Percentiles rank a stretch among this genome's conserved stretches.
These are phyloP conservation scores for Xerocomellus amylosporus DNA, from an alignment of 768 basidiomycete species.

Conservation along the genomic window DNA sequence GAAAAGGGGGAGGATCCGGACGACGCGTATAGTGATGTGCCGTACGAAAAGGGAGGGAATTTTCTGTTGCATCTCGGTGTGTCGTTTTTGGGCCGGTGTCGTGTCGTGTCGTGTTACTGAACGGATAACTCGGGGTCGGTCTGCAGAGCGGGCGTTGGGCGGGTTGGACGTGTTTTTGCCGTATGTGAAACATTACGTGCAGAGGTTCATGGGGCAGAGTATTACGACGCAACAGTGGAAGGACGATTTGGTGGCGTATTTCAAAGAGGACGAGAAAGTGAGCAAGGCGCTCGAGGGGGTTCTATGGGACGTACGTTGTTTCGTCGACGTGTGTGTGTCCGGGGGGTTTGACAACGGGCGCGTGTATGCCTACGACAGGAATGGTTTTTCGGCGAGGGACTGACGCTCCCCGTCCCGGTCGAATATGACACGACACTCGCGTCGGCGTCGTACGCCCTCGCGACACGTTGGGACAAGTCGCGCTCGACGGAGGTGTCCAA, in stretches of 20 bases:
- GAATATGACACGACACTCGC: slow-evolving; percentile 75
- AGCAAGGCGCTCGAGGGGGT: slow-evolving; percentile 64
- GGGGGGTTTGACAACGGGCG: not conserved
- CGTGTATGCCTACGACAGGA: slow-evolving; percentile 38
- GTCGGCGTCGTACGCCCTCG: slow-evolving; percentile 65
- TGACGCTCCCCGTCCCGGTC: slow-evolving; percentile 67
- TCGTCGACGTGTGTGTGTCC: not conserved
- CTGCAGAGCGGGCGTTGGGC: slow-evolving; percentile 13
- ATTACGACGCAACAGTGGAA: slow-evolving; percentile 87
- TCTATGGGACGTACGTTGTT: slow-evolving; percentile 69
- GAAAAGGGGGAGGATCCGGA: slow-evolving; percentile 74
- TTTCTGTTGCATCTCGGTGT: slow-evolving; percentile 79
- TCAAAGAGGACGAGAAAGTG: slow-evolving; percentile 49
- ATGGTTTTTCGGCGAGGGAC: slow-evolving; percentile 82
- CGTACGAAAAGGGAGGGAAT: slow-evolving; percentile 90
- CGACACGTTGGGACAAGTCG: slow-evolving; percentile 69
- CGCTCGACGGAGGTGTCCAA: slow-evolving; percentile 46
- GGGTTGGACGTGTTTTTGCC: slow-evolving; percentile 68
- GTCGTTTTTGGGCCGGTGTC: slow-evolving; percentile 11
- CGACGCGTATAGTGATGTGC: slow-evolving; percentile 70
- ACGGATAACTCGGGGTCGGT: not conserved
- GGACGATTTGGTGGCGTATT: slow-evolving; percentile 72
- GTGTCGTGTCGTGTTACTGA: not conserved
- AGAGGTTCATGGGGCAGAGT: slow-evolving; percentile 76
- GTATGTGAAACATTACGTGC: slow-evolving; percentile 79